Evolutionary conservation across 352 stramenopile species (phyloP), one percentile per base, ranked within the genome.

Genomic region (Phytophthora colocasiae): DNA sequence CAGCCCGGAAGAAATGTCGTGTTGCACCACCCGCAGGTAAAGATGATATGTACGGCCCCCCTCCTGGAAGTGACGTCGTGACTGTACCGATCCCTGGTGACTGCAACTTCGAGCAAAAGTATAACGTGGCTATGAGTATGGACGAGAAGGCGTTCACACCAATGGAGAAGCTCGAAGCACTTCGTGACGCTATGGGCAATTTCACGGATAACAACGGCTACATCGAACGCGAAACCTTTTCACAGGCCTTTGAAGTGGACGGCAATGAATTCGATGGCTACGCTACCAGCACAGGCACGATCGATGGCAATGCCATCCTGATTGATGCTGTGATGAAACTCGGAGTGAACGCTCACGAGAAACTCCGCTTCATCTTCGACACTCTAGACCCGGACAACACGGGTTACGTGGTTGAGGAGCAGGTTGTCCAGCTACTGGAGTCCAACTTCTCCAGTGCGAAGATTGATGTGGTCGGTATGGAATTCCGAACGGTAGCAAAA

Each of bases 291-390:
- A 60, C 78, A 44, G 81, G 78, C 31, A 75, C 75, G 61, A 80
- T 93, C 58, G 77, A 93, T 48, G 77, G 79, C 15, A 89, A 89
- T 40, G 83, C 85, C 41, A 84, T 91, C 15, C 53, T 93, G 34
- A 87, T 93, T 43, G 81, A 91, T 57, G 81, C 81, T 5, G 81
- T 89, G 41, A 69, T 93, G 68, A 81, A 91, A 6, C 67, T 93
- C 10, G 69, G 89, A 15, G 79, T 93, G 6, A 79, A 71, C 31
- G 78, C 75, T 8, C 75, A 91, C 29, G 73, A 91, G 31, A 93
- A 91, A 57, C 66, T 93, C 19, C 77, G 68, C 27, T 91, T 91
- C 67, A 93, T 93, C 55, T 93, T 93, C 43, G 85, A 93, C 27
- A 90, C 81, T 38, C 63, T 93, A 34, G 83, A 93, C 56, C 64